Base-by-base conservation (phyloP, 1,139 yeast species). In the Yamadazyma sp. region DNA sequence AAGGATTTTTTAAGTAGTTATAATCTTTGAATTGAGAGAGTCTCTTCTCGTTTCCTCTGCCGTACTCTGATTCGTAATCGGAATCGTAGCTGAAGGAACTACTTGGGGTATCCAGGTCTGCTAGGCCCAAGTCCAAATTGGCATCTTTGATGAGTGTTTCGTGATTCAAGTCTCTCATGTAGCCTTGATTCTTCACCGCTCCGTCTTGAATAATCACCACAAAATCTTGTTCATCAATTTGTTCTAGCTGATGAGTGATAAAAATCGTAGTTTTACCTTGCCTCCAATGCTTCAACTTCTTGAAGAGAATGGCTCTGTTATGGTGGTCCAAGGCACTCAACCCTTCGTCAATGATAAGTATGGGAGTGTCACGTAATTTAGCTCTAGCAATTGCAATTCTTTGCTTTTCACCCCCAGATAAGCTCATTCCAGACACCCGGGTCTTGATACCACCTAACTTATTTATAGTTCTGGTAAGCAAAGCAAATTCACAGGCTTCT, bases 341-440 rank as follows among this genome's bases (percentile, higher is more conserved):
- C 2, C 95, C 78, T 57, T 92, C 98, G 62, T 92, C 98, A 22
- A 89, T 64, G 10, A 92, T 75, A 44, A 92, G 64, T 3, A 92
- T 73, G 0, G 91, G 85, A 0, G 94, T 62, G 51, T 91, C 75
- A 44, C 88, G 69, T 4, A 89, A 49, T 45, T 71, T 73, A 0
- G 97, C 97, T 42, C 97, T 73, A 0, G 97, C 96, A 22, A 92
- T 56, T 0, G 92, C 84, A 3, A 92, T 67, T 42, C 91, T 66
- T 60, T 92, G 98, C 40, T 74, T 77, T 58, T 92, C 96, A 0
- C 98, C 98, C 3, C 98, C 98, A 47, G 96, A 88, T n/a, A 92
- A 64, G 2, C 78, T 77, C 2, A 65, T 64, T 0, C 61, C 56
- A 0, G 81, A 79, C 2, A 86, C 51, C 2, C 57, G 47, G 0